Base-by-base conservation (phyloP, 2,329 filamentous ascomycete genomes). In the Hirsutella rhossiliensis region DNA sequence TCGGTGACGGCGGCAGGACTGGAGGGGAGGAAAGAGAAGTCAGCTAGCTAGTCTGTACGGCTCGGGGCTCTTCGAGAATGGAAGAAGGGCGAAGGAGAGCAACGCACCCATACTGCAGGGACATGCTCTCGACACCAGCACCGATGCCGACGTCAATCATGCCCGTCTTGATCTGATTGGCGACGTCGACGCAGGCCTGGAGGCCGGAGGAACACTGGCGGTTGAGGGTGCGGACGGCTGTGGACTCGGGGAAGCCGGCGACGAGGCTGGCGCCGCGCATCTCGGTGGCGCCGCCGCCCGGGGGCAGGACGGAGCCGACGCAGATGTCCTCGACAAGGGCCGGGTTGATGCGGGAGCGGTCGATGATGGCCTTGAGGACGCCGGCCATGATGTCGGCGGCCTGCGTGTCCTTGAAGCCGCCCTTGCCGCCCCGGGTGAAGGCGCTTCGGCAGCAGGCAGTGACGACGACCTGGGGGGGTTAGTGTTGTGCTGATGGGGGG, bases 61-160 rank as follows among this genome's bases (percentile, higher is more conserved):
- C n/a, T n/a, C n/a, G n/a, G n/a, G n/a, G n/a, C n/a, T n/a, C n/a
- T n/a, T n/a, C n/a, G n/a, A n/a, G n/a, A n/a, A 18, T 9, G 9
- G 9, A 17, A 37, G 18, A 17, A 37, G 15, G n/a, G 11, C 8
- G 18, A 18, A 17, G 13, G 9, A 5, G 17, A 37, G 65, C 12
- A n/a, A 44, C 43, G 19, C 13, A 44, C 43, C 90, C 92, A 63
- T 97, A 97, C 60, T 96, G 85, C 46, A 75, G 74, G 58, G 79
- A 86, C 92, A 98, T 98, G 72, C 85, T 92, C 78, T 98, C 92
- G 20, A 95, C 88, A 58, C 92, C 92, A 18, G 89, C 89, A 53
- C 90, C 92, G 54, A 97, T 80, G 55, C 92, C 92, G 50, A 97
- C 68, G 53, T 97, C 90, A 59, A 97, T 97, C 84, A 95, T 94